These are phyloP conservation scores for Salix brachista DNA, from an alignment of 345 rosid genomes.

Conservation along the genomic window DNA sequence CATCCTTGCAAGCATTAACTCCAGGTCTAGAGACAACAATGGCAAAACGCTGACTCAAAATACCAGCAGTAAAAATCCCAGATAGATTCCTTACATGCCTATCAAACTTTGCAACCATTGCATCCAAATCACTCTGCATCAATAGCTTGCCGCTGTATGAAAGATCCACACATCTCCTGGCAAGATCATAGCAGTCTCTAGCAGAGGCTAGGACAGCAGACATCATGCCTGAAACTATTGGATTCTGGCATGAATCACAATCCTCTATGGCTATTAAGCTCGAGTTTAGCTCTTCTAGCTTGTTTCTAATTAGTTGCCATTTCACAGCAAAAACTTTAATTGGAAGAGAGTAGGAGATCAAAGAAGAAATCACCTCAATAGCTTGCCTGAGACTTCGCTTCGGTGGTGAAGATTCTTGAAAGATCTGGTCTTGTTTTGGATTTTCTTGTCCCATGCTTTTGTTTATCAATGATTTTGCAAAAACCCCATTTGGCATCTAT, in stretches of 20 bases:
- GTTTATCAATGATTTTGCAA: conserved; percentile 16
- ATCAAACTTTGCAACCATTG: conserved; percentile 53
- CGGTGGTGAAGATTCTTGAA: conserved; percentile 21
- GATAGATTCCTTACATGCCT: conserved; percentile 47
- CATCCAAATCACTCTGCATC: conserved; percentile 95
- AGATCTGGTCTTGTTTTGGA: conserved; percentile 11
- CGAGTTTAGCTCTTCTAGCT: conserved; percentile 68
- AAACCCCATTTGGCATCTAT: conserved; percentile 29
- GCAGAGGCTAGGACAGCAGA: conserved; percentile 41
- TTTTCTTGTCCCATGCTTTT: conserved; percentile 29
- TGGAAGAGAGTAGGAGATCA: conserved; percentile 62
- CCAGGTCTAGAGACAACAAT: conserved; percentile 78
- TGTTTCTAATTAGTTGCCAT: conserved; percentile 74
- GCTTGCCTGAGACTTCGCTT: conserved; percentile 39
- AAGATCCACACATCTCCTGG: conserved; percentile 62
- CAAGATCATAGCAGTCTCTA: conserved; percentile 56
- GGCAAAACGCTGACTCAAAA: conserved; percentile 61
- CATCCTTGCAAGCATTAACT: conserved; percentile 61
- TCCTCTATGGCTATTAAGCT: conserved; percentile 47
- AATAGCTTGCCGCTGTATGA: conserved; percentile 83
- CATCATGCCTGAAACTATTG: conserved; percentile 41
- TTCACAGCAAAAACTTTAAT: conserved; percentile 63
- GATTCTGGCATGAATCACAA: conserved; percentile 49
- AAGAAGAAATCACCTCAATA: conserved; percentile 54
- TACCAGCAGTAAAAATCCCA: conserved; percentile 57